Evolutionary conservation across 805 yeast species (phyloP), one percentile per base, ranked within the genome.

Genomic region (Ogataea allantospora): DNA sequence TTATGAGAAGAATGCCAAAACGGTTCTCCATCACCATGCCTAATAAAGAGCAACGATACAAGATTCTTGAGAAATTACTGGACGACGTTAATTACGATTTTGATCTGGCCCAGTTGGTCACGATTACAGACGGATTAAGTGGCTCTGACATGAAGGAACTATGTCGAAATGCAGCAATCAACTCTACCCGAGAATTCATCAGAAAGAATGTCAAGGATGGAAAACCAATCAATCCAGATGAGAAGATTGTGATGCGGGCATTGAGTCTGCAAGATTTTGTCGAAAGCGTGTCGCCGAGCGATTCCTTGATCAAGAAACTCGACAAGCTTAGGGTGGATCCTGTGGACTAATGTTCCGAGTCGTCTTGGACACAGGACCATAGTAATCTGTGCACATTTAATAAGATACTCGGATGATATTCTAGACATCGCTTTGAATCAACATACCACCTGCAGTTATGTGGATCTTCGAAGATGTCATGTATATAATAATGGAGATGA

Each of bases 111-210:
- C 59, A 63, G 3, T 66, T 93, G 12, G 89, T 84, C 9, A 54
- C 58, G 7, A 60, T 71, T 31, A 86, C 96, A 1, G 75, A 71
- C 8, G 95, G 93, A 1, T 67, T 78, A 55, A 84, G 95, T 48
- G 99, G 99, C 2, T 84, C 95, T 2, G 99, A 91, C 54, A 70
- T 93, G 57, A 82, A 85, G 53, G 99, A 93, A 57, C 65, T 86
- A 33, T 88, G 96, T 57, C 76, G 99, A 39, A 95, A 87, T 53
- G 99, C 99, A 0, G 96, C 95, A 1, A 75, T 89, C 68, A 74
- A 73, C 49, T 85, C 96, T 0, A 88, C 91, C 55, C 73, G 95
- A 50, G 97, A 93, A 60, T 87, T 77, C 57, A 86, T 91, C 41
- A 49, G 63, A 29, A 62, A 64, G 38, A 83, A 85, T 57, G 71